Conservation (phyloP, 2,329 filamentous ascomycete genomes). For the Microdochium bolleyi region DNA sequence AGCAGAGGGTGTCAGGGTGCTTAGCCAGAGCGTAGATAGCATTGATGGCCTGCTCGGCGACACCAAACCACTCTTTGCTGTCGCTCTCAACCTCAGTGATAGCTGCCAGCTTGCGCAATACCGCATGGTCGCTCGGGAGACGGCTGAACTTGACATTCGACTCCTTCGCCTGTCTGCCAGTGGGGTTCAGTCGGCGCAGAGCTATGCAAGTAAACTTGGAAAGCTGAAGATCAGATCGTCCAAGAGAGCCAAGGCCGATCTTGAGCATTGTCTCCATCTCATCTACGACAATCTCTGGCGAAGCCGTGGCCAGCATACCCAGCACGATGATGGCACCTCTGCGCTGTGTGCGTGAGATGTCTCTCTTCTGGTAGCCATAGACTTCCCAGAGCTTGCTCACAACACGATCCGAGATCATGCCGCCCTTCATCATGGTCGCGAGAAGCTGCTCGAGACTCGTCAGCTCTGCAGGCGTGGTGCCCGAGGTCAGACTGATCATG, state of each 20-base stretch:
- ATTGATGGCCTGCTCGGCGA: slow-evolving; percentile 91
- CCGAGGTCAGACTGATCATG: slow-evolving; percentile 98
- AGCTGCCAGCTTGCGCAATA: slow-evolving; percentile 70
- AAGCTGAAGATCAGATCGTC: slow-evolving; percentile 74
- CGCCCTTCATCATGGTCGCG: slow-evolving; percentile 95
- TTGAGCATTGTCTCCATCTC: slow-evolving; percentile 93
- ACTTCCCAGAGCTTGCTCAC: slow-evolving; percentile 95
- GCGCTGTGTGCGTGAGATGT: slow-evolving; percentile 86
- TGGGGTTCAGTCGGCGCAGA: slow-evolving; percentile 81
- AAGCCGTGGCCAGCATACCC: slow-evolving; percentile 91
- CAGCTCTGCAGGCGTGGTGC: slow-evolving; percentile 86
- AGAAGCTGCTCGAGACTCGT: slow-evolving; percentile 93
- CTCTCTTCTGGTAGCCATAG: slow-evolving; percentile 86
- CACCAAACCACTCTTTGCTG: slow-evolving; percentile 92
- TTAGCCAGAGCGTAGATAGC: slow-evolving; percentile 93
- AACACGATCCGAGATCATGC: slow-evolving; percentile 77
- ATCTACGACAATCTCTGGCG: slow-evolving; percentile 84
- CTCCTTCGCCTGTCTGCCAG: slow-evolving; percentile 70
- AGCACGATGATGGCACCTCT: slow-evolving; percentile 92
- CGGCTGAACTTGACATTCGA: slow-evolving; percentile 63
- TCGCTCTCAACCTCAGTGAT: slow-evolving; percentile 82
- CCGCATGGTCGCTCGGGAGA: slow-evolving; percentile 85
- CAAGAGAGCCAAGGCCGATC: slow-evolving; percentile 76
- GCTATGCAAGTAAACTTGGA: slow-evolving; percentile 96
- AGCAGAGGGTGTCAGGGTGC: slow-evolving; percentile 88